Percentiles rank a stretch among this genome's conserved stretches.
phyloP scores from a whole-genome alignment of 768 basidiomycete species.

The Lyophyllum atratum region DNA sequence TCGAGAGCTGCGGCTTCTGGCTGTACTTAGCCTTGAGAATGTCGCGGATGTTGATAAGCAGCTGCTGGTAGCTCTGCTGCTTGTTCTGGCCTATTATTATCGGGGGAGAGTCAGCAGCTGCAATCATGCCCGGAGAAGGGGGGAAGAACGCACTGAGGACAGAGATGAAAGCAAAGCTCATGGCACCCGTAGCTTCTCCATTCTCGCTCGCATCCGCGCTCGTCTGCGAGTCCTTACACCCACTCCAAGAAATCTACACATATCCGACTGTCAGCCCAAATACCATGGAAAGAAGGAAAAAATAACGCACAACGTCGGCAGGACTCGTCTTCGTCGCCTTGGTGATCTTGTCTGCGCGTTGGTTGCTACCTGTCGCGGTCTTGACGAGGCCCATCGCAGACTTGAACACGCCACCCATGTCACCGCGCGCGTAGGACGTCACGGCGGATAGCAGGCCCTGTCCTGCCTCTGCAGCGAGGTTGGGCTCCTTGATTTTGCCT shows the following conservation, averaged over 20 bases:
- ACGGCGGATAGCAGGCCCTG: conserved; percentile 82
- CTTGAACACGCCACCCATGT: conserved; percentile 76
- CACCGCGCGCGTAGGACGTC: conserved; percentile 73
- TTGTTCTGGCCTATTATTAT: conserved; percentile 39
- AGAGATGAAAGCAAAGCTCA: conserved; percentile 72
- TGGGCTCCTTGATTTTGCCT: conserved; percentile 94
- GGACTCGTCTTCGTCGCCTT: conserved; percentile 71
- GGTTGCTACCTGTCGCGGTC: conserved; percentile 63
- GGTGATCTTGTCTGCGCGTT: conserved; percentile 63
- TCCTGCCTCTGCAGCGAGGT: conserved; percentile 84
- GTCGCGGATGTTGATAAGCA: conserved; percentile 39
- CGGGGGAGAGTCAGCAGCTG: not conserved
- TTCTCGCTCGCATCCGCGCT: conserved; percentile 74
- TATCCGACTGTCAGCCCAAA: not conserved
- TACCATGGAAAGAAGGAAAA: not conserved
- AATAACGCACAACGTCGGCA: conserved; percentile 79
- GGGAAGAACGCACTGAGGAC: conserved; percentile 46
- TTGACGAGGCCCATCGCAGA: conserved; percentile 77
- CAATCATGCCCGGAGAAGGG: not conserved
- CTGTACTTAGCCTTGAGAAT: conserved; percentile 41
- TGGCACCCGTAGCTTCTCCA: conserved; percentile 72
- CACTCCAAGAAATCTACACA: conserved; percentile 79
- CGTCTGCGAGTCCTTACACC: conserved; percentile 81
- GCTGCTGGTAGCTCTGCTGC: conserved; percentile 44
- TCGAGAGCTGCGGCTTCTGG: conserved; percentile 44